Evolutionary conservation across 2,329 filamentous ascomycete genomes (phyloP), one percentile per base, ranked within the genome.

Genomic region (Clarireedia paspali): DNA sequence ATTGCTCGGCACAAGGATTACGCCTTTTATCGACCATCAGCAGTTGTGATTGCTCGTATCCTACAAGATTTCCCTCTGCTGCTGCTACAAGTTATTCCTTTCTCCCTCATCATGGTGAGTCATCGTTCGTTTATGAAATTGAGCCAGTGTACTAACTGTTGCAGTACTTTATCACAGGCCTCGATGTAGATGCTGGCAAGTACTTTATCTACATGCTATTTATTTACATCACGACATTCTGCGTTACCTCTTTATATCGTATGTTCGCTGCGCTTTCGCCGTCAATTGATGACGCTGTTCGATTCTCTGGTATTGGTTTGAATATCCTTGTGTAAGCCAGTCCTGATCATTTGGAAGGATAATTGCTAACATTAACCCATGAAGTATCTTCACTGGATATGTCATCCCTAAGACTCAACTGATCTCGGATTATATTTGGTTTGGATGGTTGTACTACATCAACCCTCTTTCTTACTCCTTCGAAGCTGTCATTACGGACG

Each of bases 11-110:
- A 88, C 64, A 79, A 81, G 49, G 79, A 83, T 36, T 88, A 86
- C 64, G 83, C 83, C 0, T 87, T 87, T 68, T 87, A 87, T 64
- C 77, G 82, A n/a, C 84, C 84, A 0, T 83, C 82, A 38, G 84
- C 84, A 39, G 82, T 87, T 48, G 75, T 74, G 4, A 74, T 87
- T 56, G 83, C 82, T n/a, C 76, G 83, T 56, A 79, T 85, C 2
- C 67, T 87, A 4, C 77, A 82, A 24, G 84, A 88, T 65, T 72
- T 87, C 34, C 83, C 84, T 0, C 71, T 85, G 6, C 71, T 87
- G 24, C 68, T 83, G 23, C 69, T 75, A 4, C 80, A 84, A 70
- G 77, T 82, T 46, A 70, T 81, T 15, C 73, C 83, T 2, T 87
- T 87, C 64, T 74, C 75, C 2, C 71, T 87, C 49, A 77, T 85